These are phyloP conservation scores for Candida lessepsii DNA, from an alignment of 805 yeast species.

Conservation along the genomic window DNA sequence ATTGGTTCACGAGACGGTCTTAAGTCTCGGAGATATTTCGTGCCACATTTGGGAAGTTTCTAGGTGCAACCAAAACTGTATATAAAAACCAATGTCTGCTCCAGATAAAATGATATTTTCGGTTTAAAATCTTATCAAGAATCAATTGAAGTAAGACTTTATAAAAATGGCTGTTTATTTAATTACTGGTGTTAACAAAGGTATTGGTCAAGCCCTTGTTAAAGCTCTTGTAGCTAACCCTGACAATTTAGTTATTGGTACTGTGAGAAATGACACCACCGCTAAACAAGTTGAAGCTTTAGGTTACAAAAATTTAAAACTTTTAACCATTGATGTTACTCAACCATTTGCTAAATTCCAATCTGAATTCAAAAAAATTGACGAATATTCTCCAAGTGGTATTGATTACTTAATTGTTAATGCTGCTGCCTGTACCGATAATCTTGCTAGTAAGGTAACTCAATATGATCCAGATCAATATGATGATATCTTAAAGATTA, in stretches of 20 bases:
- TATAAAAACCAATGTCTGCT: no score
- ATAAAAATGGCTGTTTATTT: constrained; percentile 17
- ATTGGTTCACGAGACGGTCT: no score
- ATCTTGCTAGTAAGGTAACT: no score
- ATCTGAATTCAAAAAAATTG: constrained; percentile 10
- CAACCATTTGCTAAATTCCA: constrained; percentile 6
- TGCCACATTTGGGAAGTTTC: no score
- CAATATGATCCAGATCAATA: constrained; percentile 10
- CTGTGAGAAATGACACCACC: constrained; percentile 31
- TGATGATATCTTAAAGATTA: constrained; percentile 8
- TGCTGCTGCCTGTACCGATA: constrained; percentile 34
- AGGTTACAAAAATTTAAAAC: constrained; percentile 9
- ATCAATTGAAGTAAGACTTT: no score
- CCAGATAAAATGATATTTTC: no score
- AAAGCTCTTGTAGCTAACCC: no score
- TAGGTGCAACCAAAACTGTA: no score
- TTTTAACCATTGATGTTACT: constrained; percentile 10
- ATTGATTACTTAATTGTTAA: constrained; percentile 35
- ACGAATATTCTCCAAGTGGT: constrained; percentile 12
- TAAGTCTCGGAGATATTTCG: no score
- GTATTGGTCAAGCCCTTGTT: constrained; percentile 34
- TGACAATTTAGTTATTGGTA: constrained; percentile 38
- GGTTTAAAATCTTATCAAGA: no score
- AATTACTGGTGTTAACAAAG: constrained; percentile 40
- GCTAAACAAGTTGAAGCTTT: constrained; percentile 10